Evolutionary conservation across 371 early-diverging fungal genomes (phyloP).

Genomic region (Blakeslea trispora): DNA sequence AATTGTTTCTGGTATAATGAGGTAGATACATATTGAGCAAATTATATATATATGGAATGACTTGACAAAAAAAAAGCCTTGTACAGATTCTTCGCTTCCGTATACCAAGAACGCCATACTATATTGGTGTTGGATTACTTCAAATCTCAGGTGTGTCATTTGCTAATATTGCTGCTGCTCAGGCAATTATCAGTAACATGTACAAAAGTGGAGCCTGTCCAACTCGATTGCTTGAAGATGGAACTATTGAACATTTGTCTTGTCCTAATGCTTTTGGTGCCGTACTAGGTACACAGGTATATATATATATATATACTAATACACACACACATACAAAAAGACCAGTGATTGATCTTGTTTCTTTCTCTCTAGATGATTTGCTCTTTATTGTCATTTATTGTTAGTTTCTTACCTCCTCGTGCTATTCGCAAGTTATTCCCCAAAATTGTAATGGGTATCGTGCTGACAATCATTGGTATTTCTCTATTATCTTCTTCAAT

Average conservation of each 20-base stretch:
- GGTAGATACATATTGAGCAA: conserved; percentile 9
- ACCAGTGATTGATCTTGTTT: no score
- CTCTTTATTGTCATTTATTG: not conserved
- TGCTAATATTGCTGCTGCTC: conserved; percentile 40
- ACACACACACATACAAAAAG: no score
- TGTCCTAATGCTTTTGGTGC: conserved; percentile 61
- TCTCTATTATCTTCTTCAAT: conserved; percentile 48
- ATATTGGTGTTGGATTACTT: conserved; percentile 50
- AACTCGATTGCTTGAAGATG: conserved; percentile 39
- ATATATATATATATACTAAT: no score
- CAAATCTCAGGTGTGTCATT: conserved; percentile 44
- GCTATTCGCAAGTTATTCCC: conserved; percentile 54
- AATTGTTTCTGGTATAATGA: conserved; percentile 44
- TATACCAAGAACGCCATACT: conserved; percentile 49
- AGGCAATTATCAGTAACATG: conserved; percentile 45
- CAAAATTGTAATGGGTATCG: conserved; percentile 55
- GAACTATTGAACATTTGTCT: conserved; percentile 42
- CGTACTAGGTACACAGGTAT: conserved; percentile 58
- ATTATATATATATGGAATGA: not conserved
- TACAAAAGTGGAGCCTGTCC: conserved; percentile 54
- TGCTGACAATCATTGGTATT: conserved; percentile 52
- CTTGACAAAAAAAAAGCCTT: conserved; percentile 31
- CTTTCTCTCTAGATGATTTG: conserved; percentile 46
- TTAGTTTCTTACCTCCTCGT: conserved; percentile 55
- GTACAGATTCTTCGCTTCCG: conserved; percentile 53